Conservation (phyloP, 2,329 filamentous ascomycete genomes). For the Colletotrichum coccodes region DNA sequence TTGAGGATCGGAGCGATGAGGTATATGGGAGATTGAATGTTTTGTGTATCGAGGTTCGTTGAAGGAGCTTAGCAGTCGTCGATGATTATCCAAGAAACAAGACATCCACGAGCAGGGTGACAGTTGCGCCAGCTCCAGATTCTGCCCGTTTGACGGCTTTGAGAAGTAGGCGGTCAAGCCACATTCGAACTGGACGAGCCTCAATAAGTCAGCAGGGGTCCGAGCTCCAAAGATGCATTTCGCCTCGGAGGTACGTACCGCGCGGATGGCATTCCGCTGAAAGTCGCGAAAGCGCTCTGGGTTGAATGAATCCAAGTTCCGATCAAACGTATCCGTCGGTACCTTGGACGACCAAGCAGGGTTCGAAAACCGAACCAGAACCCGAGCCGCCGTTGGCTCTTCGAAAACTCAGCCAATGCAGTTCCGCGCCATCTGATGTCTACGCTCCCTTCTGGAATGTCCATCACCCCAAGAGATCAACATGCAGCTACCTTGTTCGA, state of each 20-base stretch:
- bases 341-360: no score
- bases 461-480: neutral
- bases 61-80: neutral
- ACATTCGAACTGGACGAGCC: no score
- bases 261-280: neutral
- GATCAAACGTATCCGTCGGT: no score
- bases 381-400: neutral
- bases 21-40: neutral
- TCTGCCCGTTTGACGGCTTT: neutral
- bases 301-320: neutral
- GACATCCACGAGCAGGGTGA: neutral
- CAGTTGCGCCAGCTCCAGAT: constrained; percentile 21
- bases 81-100: constrained; percentile 1
- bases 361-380: neutral
- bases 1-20: neutral
- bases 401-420: neutral
- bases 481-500: neutral
- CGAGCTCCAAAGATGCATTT: neutral
- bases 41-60: neutral
- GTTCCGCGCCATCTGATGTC: neutral
- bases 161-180: constrained; percentile 1
- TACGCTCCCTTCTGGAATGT: neutral
- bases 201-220: constrained; percentile 15
- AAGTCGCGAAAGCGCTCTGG: neutral
- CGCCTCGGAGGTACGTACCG: neutral